Evolutionary conservation across 2,329 filamentous ascomycete genomes (phyloP), one percentile per base, ranked within the genome.

Genomic region (Cercospora sojina): DNA sequence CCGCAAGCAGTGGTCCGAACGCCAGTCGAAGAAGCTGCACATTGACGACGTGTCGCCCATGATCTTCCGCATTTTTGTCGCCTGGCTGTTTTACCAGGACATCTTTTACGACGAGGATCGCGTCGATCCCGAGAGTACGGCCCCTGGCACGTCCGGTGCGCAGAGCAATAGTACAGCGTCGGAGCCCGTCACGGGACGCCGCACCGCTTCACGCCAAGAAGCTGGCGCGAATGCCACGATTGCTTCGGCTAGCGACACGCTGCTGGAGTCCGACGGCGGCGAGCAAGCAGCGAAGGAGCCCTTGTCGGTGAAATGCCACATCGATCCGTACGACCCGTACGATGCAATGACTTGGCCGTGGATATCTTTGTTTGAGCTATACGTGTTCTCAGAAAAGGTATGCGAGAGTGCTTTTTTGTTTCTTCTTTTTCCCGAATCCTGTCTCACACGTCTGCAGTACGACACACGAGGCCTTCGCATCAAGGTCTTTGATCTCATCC

Each of bases 331-430:
- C 25, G 53, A 57, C 9, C 27, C 53, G 23, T 25, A 20, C 3
- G 58, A 68, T 32, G 25, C 67, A 10, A 35, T 65, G 7, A 67
- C 64, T 3, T 70, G 68, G 64, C 35, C 61, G 7, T 70, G 59
- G 49, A 13, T 12, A 7, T 23, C 25, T 16, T 41, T 70, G 5
- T 65, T 69, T 49, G 62, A 65, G 29, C 43, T 70, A 41, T 70
- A 68, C 32, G 31, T 62, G 18, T 69, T 70, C 38, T 64, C 64
- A 32, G 67, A 70, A 41, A 61, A 61, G 58, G 58, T 61, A 49
- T 7, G 13, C 23, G 5, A 7, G 12, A 9, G 47, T 8, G 4
- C 9, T 9, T 29, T 9, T 5, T n/a, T 3, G n/a, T n/a, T n/a
- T n/a, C n/a, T n/a, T n/a, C n/a, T n/a, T 9, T 5, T n/a, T 3